These are phyloP conservation scores for Heterobasidion irregulare DNA, from an alignment of 1,284 basidiomycete species.

Conservation along the genomic window DNA sequence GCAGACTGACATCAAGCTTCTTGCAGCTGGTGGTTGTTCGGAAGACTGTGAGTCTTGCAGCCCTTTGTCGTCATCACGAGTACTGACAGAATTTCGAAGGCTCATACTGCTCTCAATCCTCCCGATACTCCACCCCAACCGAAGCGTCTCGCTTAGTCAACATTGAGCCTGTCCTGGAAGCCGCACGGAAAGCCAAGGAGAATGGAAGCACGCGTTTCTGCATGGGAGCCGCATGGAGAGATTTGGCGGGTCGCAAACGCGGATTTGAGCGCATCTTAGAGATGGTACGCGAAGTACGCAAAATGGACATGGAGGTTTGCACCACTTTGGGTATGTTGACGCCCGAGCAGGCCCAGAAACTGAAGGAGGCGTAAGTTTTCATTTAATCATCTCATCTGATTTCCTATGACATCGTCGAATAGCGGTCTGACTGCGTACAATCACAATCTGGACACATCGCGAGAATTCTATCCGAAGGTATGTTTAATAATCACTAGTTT, in stretches of 20 bases:
- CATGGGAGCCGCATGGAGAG: conserved; percentile 99
- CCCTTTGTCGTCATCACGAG: background rate
- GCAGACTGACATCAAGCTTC: background rate
- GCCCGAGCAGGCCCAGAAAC: conserved; percentile 85
- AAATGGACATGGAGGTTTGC: conserved; percentile 96
- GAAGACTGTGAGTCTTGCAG: conserved; percentile 75
- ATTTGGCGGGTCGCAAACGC: conserved; percentile 87
- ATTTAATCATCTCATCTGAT: conserved; percentile 4
- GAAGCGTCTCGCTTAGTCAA: conserved; percentile 87
- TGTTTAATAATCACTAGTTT: conserved; percentile 3
- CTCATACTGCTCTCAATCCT: conserved; percentile 97
- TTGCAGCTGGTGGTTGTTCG: conserved; percentile 82
- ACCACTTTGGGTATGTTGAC: conserved; percentile 97
- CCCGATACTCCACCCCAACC: conserved; percentile 83
- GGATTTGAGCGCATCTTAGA: conserved; percentile 91
- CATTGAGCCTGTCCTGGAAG: conserved; percentile 87
- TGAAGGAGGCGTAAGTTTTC: conserved; percentile 81
- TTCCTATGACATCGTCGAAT: conserved; percentile 4
- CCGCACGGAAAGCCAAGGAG: conserved; percentile 87
- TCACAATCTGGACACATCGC: conserved; percentile 96
- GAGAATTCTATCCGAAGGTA: conserved; percentile 93
- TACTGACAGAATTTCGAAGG: conserved; percentile 31
- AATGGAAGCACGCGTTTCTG: conserved; percentile 98
- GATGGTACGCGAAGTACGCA: conserved; percentile 87
- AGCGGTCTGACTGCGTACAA: conserved; percentile 96